phyloP scores from a whole-genome alignment of 768 basidiomycete species.

The Auricularia sp. region DNA sequence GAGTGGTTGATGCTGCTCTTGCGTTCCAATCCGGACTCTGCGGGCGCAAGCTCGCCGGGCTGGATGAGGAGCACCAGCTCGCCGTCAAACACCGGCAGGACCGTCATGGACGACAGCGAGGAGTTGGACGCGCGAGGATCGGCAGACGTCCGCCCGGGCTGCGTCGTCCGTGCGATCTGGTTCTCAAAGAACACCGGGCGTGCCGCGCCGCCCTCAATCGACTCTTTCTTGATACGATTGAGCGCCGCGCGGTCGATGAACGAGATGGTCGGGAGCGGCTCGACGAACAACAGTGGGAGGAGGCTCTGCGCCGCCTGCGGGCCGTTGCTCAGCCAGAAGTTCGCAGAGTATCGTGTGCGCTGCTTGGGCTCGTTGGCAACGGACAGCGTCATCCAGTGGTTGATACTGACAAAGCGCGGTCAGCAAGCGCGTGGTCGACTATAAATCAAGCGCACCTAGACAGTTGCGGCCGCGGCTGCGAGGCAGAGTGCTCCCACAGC shows the following conservation, averaged over 20 bases:
- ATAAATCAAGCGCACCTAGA: not conserved
- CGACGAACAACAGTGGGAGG: conserved; percentile 64
- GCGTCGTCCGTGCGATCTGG: conserved; percentile 1
- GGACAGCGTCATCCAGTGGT: conserved; percentile 72
- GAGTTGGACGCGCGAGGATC: not conserved
- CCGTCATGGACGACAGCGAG: conserved; percentile 24
- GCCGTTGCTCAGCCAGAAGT: conserved; percentile 48
- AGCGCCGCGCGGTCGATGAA: conserved; percentile 60
- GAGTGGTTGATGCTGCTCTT: conserved; percentile 52
- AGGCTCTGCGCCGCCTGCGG: conserved; percentile 35
- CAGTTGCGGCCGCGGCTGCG: not conserved
- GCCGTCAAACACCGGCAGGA: conserved; percentile 65
- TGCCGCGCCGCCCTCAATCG: conserved; percentile 25
- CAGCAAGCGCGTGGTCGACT: not conserved
- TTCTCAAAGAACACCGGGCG: conserved; percentile 11
- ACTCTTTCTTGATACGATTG: conserved; percentile 60
- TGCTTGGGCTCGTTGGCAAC: conserved; percentile 63
- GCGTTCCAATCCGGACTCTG: conserved; percentile 25
- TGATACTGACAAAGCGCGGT: conserved; percentile 7
- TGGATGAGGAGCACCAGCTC: conserved; percentile 66
- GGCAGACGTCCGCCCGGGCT: conserved; percentile 4
- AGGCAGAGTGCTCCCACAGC: not conserved
- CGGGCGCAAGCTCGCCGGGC: conserved; percentile 20
- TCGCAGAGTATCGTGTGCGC: conserved; percentile 67
- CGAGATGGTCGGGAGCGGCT: conserved; percentile 56